phyloP scores from a whole-genome alignment of 169 alveolate genomes.

The Toxoplasma gondii region DNA sequence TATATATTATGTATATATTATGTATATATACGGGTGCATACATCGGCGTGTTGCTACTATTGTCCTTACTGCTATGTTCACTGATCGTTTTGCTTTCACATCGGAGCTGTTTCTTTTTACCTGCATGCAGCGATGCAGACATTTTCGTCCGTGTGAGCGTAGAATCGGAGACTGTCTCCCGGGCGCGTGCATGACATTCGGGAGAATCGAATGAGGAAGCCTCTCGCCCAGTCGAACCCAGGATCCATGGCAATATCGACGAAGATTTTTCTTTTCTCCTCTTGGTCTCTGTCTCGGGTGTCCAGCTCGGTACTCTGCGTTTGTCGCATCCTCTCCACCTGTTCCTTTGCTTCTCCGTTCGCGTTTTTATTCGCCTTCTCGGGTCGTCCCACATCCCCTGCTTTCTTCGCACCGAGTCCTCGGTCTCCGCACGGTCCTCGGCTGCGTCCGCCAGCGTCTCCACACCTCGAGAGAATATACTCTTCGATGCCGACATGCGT shows the following conservation, averaged over 20 bases:
- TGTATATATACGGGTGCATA: too few species aligned
- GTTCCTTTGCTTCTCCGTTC: neutral
- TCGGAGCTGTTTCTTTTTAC: neutral
- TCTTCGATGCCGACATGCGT: constrained; percentile 25
- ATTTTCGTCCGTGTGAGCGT: neutral
- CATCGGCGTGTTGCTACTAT: too few species aligned
- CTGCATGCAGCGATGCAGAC: constrained; percentile 56
- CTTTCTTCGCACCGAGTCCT: too few species aligned
- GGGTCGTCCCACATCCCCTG: neutral
- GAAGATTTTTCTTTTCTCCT: neutral
- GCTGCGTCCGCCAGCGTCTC: neutral
- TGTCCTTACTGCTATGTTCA: too few species aligned
- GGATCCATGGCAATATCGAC: constrained; percentile 23
- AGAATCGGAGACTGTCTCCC: constrained; percentile 44
- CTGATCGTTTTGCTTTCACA: neutral
- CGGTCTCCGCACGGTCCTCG: too few species aligned
- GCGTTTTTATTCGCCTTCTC: neutral
- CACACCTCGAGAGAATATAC: neutral
- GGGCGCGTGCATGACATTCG: constrained; percentile 45
- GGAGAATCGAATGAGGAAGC: constrained; percentile 44
- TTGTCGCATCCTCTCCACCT: neutral
- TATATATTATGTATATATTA: too few species aligned
- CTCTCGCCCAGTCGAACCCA: constrained; percentile 47
- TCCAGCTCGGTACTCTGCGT: neutral
- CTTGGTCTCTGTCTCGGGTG: neutral